Base-by-base conservation (phyloP, 2,329 filamentous ascomycete species). In the Aspergillus fischeri region DNA sequence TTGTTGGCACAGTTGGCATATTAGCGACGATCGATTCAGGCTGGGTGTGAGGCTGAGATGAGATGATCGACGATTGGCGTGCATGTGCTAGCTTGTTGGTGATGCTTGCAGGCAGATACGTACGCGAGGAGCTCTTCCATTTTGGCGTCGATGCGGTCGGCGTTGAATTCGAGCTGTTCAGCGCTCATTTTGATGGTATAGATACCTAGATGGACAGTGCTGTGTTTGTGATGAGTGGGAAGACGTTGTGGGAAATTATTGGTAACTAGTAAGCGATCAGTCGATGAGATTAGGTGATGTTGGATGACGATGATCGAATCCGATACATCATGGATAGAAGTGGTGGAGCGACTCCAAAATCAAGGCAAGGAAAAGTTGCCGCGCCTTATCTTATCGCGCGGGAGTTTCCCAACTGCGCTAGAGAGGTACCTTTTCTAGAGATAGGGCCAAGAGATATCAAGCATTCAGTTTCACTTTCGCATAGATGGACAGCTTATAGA, bases 41-140 rank as follows among this genome's bases (percentile, higher is more conserved):
- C 11, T 32, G 29, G 11, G 4, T 11, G 29, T 32, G 29, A 32
- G 9, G 29, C 3, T 32, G 10, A 32, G 29, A 32, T 32, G 29
- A 32, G 29, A 32, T 11, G 29, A 32, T 32, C 10, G 29, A 32
- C 10, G 29, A 11, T 11, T 32, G 29, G 29, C 29, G 9, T 29
- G 28, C 28, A 29, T 11, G 28, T 29, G 28, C 32, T 35, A 17
- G 32, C 11, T 35, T 35, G 5, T 35, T 35, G 11, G 32, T 17
- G 45, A 11, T 32, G n/a, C 24, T 49, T 45, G 14, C 41, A 6
- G 44, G 42, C 27, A 51, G 44, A 42, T 49, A 63, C 62, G 41
- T 63, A 66, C 70, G 64, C 58, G 29, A 72, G 56, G 38, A 71
- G 58, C 9, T 66, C 65, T 9, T 55, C 55, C 65, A 71, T 69